Evolutionary conservation across 495 filamentous ascomycete species (phyloP).

Genomic region (Aspergillus campestris): DNA sequence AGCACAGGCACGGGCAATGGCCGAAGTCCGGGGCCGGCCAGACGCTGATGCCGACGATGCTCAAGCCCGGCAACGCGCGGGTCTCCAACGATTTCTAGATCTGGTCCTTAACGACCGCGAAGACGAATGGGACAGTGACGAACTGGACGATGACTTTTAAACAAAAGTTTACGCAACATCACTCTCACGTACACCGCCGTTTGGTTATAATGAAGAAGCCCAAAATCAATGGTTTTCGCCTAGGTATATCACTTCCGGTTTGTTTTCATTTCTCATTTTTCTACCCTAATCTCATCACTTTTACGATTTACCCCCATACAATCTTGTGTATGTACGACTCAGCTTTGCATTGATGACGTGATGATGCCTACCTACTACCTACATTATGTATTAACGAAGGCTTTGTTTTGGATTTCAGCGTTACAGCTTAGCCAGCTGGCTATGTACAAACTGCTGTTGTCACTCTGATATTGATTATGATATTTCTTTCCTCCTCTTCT

Average conservation of each 20-base stretch:
- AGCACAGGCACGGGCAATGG: slow-evolving; percentile 38
- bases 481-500: neutral
- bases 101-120: slow-evolving; percentile 50
- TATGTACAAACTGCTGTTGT: too few species aligned
- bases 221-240: too few species aligned
- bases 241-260: neutral
- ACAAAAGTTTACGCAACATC: neutral
- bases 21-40: slow-evolving; percentile 29
- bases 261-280: neutral
- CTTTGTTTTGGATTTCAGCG: too few species aligned
- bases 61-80: slow-evolving; percentile 12
- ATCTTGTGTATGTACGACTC: neutral
- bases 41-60: slow-evolving; percentile 10
- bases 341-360: neutral
- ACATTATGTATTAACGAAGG: neutral
- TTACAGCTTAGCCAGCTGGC: too few species aligned
- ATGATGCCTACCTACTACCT: neutral
- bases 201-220: neutral
- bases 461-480: too few species aligned
- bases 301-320: too few species aligned
- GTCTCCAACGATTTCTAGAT: slow-evolving; percentile 45
- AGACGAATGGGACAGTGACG: slow-evolving; percentile 59
- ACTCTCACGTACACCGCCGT: neutral
- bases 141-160: slow-evolving; percentile 42
- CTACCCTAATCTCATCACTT: too few species aligned